Evolutionary conservation across 2,329 filamentous ascomycete genomes (phyloP).

Genomic region (Claviceps pusilla): DNA sequence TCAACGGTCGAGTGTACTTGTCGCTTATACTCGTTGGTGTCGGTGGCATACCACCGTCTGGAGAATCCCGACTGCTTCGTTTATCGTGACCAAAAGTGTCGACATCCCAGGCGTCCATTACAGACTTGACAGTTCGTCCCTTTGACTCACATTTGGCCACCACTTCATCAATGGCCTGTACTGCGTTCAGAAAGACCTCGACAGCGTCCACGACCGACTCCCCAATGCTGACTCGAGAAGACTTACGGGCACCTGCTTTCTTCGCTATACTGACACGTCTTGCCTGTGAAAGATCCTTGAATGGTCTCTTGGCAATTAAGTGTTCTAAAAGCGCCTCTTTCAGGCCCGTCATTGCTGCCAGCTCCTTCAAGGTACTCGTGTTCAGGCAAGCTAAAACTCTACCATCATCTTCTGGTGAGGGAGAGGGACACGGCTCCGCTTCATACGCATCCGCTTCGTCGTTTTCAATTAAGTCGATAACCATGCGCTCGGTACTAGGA

Average conservation of each 20-base stretch:
- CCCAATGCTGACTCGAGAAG: constrained; percentile 33
- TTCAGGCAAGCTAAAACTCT: constrained; percentile 70
- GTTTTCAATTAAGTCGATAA: constrained; percentile 23
- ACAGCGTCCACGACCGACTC: constrained; percentile 36
- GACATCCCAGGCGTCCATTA: constrained; percentile 33
- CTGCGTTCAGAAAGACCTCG: constrained; percentile 62
- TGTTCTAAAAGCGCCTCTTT: constrained; percentile 53
- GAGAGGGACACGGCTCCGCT: constrained; percentile 18
- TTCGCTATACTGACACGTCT: constrained; percentile 44
- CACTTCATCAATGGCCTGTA: constrained; percentile 69
- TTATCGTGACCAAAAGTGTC: constrained; percentile 30
- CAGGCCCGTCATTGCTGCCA: constrained; percentile 68
- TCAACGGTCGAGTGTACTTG: constrained; percentile 26
- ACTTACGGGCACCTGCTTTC: constrained; percentile 30
- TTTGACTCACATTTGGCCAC: constrained; percentile 61
- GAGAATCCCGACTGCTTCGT: constrained; percentile 15
- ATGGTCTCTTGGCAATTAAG: constrained; percentile 63
- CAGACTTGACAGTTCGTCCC: constrained; percentile 39
- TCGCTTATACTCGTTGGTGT: constrained; percentile 26
- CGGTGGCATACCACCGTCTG: constrained; percentile 23
- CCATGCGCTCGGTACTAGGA: constrained; percentile 20
- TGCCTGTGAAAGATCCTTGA: constrained; percentile 49
- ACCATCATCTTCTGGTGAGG: constrained; percentile 19
- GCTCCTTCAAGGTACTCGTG: constrained; percentile 54
- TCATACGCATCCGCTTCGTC: constrained; percentile 28